phyloP scores from a whole-genome alignment of 495 filamentous ascomycete species.

The Penicillium mononematosum region DNA sequence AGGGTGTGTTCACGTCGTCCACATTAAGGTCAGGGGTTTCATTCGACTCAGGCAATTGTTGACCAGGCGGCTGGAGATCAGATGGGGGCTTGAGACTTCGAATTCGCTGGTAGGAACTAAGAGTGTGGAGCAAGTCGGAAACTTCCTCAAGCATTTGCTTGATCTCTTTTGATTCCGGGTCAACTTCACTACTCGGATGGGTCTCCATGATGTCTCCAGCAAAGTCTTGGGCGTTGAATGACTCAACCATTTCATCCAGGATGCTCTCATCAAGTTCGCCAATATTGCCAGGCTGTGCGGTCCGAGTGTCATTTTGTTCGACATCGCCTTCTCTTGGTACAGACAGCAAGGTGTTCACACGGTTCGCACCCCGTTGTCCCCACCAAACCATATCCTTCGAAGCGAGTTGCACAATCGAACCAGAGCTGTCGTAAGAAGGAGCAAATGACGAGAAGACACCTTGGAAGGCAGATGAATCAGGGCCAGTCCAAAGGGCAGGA shows the following conservation, averaged over 20 bases:
- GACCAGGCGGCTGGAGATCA: conserved; percentile 16
- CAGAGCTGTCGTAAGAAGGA: conserved; percentile 76
- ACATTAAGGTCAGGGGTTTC: conserved; percentile 31
- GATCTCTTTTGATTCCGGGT: conserved; percentile 53
- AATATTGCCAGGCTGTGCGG: conserved; percentile 47
- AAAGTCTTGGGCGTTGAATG: conserved; percentile 44
- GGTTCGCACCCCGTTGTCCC: conserved; percentile 67
- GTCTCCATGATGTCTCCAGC: conserved; percentile 36
- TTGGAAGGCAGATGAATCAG: conserved; percentile 62
- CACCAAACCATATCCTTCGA: conserved; percentile 82
- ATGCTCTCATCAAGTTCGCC: conserved; percentile 47
- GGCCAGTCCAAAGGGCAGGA: conserved; percentile 34
- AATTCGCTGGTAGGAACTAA: conserved; percentile 83
- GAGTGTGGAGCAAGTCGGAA: conserved; percentile 77
- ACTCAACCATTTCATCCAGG: conserved; percentile 52
- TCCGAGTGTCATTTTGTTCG: conserved; percentile 26
- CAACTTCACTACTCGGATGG: conserved; percentile 42
- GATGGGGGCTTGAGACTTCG: conserved; percentile 60
- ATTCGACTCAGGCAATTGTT: conserved; percentile 45
- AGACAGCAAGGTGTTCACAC: conserved; percentile 52
- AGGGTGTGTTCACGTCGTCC: conserved; percentile 50
- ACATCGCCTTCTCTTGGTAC: conserved; percentile 39
- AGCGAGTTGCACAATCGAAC: conserved; percentile 67
- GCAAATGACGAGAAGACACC: conserved; percentile 88
- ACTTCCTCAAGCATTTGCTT: conserved; percentile 77